These are phyloP conservation scores for Vitis hybrid DNA, from an alignment of 177 flowering plant genomes.

Conservation along the genomic window DNA sequence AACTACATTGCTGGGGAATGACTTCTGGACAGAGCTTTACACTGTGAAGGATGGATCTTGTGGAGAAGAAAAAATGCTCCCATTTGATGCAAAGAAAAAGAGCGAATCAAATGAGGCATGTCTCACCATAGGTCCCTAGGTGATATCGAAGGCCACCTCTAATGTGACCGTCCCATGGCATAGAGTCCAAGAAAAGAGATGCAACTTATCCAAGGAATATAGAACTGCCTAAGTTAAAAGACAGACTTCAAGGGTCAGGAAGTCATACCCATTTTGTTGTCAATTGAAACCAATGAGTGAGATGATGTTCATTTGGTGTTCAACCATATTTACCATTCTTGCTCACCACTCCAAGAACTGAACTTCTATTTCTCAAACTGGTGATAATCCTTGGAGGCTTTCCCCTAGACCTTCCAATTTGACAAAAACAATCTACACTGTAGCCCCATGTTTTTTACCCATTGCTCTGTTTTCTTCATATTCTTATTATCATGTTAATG, in stretches of 20 bases:
- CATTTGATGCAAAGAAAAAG: not conserved
- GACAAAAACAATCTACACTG: not conserved
- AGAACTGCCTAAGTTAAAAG: too few species aligned
- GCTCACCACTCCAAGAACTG: too few species aligned
- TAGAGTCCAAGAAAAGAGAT: not conserved
- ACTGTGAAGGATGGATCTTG: not conserved
- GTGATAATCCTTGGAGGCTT: not conserved
- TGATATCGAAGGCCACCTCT: not conserved
- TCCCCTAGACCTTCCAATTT: not conserved
- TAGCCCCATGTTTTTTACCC: not conserved
- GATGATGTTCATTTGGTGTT: too few species aligned
- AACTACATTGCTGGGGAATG: not conserved
- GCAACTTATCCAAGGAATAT: not conserved
- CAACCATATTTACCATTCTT: too few species aligned
- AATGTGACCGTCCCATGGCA: not conserved
- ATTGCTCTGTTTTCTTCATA: conserved; percentile 1
- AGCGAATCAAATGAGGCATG: not conserved
- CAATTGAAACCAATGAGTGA: too few species aligned
- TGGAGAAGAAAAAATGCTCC: too few species aligned
- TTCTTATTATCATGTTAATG: not conserved
- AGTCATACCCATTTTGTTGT: too few species aligned
- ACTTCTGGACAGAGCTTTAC: not conserved
- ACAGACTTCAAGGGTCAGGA: too few species aligned
- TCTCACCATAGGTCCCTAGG: not conserved
- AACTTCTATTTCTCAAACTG: too few species aligned